Percentiles rank a stretch among this genome's conserved stretches.
Evolutionary conservation across 768 basidiomycete genomes (phyloP).

Genomic region (Trametes punicea): DNA sequence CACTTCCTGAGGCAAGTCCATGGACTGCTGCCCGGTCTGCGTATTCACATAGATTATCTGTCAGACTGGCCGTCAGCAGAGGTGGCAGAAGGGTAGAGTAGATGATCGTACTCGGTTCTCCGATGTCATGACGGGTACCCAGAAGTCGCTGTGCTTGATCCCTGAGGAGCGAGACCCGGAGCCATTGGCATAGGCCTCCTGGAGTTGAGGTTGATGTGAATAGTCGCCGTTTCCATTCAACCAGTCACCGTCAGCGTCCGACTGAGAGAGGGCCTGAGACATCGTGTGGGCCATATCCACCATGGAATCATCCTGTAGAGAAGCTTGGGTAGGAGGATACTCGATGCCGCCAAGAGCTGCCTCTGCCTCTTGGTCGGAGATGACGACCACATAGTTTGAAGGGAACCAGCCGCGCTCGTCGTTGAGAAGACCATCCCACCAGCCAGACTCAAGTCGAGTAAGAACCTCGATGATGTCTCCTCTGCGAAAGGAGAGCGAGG

Average conservation of each 20-base stretch:
- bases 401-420: conserved; percentile 97
- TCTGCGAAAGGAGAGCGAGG: conserved; percentile 82
- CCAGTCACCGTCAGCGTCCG: conserved; percentile 55
- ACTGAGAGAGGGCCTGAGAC: conserved; percentile 35
- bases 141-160: conserved; percentile 69
- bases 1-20: conserved; percentile 76
- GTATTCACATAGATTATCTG: conserved; percentile 97
- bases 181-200: conserved; percentile 9
- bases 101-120: conserved; percentile 70
- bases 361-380: conserved; percentile 82
- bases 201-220: conserved; percentile 23
- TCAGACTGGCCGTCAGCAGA: not conserved
- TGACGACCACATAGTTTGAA: conserved; percentile 84
- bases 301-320: conserved; percentile 31
- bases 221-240: conserved; percentile 42
- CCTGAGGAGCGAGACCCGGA: conserved; percentile 23
- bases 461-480: conserved; percentile 94
- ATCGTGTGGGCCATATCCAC: conserved; percentile 50
- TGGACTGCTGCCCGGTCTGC: conserved; percentile 75
- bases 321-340: conserved; percentile 19
- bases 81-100: not conserved
- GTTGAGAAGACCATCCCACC: conserved; percentile 95
- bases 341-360: conserved; percentile 53
- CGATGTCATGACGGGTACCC: conserved; percentile 83
- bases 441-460: conserved; percentile 86